These are phyloP conservation scores for Sanghuangporus weigelae DNA, from an alignment of 1,284 basidiomycete genomes.

Conservation along the genomic window DNA sequence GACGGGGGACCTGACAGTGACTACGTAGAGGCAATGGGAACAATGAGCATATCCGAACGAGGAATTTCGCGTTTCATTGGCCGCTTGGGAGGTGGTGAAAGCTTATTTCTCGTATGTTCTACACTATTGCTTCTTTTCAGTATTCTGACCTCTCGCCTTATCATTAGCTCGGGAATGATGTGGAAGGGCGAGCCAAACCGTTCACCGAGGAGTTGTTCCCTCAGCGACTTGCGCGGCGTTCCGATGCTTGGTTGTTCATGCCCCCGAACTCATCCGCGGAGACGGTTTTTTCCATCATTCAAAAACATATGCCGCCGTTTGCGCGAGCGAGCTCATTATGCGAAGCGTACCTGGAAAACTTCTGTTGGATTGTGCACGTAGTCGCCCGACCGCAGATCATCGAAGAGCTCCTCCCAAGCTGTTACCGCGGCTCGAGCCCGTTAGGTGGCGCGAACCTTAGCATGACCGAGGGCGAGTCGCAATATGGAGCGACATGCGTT, in stretches of 20 bases:
- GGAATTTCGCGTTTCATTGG: constrained; percentile 61
- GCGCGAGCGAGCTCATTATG: constrained; percentile 41
- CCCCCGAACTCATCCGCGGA: constrained; percentile 3
- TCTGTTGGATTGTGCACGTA: constrained; percentile 52
- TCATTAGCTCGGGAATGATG: constrained; percentile 9
- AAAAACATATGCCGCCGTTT: constrained; percentile 13
- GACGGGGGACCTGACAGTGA: constrained; percentile 25
- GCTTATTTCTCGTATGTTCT: constrained; percentile 21
- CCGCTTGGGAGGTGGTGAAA: constrained; percentile 57
- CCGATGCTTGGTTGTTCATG: constrained; percentile 13
- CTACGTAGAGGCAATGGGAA: constrained; percentile 47
- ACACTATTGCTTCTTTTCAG: not conserved
- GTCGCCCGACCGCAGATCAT: constrained; percentile 45
- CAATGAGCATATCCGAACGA: constrained; percentile 54
- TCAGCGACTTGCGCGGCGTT: constrained; percentile 3
- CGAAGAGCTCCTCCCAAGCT: constrained; percentile 42
- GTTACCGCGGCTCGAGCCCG: not conserved
- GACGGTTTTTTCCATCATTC: constrained; percentile 6
- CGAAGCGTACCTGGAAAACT: constrained; percentile 50
- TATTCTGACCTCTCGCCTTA: not conserved
- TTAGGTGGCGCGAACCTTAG: not conserved
- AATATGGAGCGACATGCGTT: constrained; percentile 4
- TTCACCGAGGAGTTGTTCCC: constrained; percentile 10
- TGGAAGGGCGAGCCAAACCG: not conserved
- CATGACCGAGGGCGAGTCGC: not conserved